Evolutionary conservation across 2,329 filamentous ascomycete genomes (phyloP).

Genomic region (Hymenoscyphus fraxineus): DNA sequence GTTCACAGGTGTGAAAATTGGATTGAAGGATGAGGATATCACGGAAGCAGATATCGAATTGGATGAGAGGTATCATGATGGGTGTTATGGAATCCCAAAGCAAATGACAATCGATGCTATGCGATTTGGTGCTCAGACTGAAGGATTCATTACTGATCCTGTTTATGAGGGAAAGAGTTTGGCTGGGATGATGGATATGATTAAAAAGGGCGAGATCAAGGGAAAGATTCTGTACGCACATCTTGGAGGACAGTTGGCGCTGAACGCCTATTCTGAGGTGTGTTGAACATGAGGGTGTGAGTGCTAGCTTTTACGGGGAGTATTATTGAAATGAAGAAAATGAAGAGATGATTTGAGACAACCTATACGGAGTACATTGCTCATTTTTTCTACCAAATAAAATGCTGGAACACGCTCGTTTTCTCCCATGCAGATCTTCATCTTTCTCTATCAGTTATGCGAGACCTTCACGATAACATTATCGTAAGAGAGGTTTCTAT

Average conservation of each 20-base stretch:
- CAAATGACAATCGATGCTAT: constrained; percentile 64
- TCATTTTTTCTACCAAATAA: no score
- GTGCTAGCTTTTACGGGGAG: neutral
- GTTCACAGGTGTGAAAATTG: constrained; percentile 60
- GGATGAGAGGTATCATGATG: constrained; percentile 63
- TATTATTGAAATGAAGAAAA: neutral
- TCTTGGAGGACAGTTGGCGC: constrained; percentile 64
- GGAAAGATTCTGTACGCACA: constrained; percentile 67
- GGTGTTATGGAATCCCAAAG: constrained; percentile 65
- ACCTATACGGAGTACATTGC: no score
- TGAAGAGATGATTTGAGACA: no score
- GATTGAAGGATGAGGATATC: constrained; percentile 56
- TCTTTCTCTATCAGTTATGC: no score
- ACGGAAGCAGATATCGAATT: constrained; percentile 59
- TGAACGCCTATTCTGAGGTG: constrained; percentile 56
- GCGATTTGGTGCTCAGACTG: constrained; percentile 61
- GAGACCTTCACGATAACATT: no score
- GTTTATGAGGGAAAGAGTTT: constrained; percentile 75
- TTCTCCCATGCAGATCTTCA: no score
- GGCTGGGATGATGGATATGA: constrained; percentile 67
- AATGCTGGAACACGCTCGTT: no score
- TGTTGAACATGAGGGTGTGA: neutral
- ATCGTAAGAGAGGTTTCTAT: no score
- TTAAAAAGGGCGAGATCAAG: constrained; percentile 53
- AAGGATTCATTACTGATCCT: constrained; percentile 71